Evolutionary conservation across 1,284 basidiomycete genomes (phyloP), one percentile per base, ranked within the genome.

Genomic region (Agroathelia rolfsii): DNA sequence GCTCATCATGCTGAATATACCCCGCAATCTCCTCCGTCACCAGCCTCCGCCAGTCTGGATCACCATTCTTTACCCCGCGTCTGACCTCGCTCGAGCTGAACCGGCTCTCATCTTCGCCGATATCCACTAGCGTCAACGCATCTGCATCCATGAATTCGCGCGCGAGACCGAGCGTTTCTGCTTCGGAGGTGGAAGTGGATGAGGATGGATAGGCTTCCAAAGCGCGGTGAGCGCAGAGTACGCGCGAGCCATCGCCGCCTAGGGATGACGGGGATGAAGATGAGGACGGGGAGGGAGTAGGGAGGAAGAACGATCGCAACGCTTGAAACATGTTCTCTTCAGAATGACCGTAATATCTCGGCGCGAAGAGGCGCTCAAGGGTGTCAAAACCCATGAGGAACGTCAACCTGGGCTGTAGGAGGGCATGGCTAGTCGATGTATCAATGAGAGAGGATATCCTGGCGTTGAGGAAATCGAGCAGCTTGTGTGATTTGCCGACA

Each of bases 311-410:
- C 9, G 51, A 55, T n/a, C 49, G 51, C 14, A 92, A 61, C 6
- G 72, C 63, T 4, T 43, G 40, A 27, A 59, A 45, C 75, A 92
- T 87, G 4, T 44, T 51, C 3, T 53, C 49, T 14, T 62, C 58
- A 28, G 69, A 66, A n/a, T n/a, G n/a, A 2, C 56, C 54, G 48
- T 96, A 96, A 55, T 90, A 97, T 23, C 73, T 72, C 1, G 77
- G 70, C 10, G 80, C 72, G 37, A 95, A 79, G 31, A 96, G 70
- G 6, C 94, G 77, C 36, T 79, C 72, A 18, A 97, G 67, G 1
- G 94, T 98, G 50, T 98, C 94, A 34, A 77, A 74, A 6, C 93
- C 93, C 35, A 94, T 61, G 15, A 88, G 56, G 51, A 87, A 89
- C 7, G 69, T 66, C 12, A 87, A 53, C 35, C 69, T 58, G 2